Evolutionary conservation across 2,329 filamentous ascomycete species (phyloP), one percentile per base, ranked within the genome.

Genomic region (Fusarium nanum): DNA sequence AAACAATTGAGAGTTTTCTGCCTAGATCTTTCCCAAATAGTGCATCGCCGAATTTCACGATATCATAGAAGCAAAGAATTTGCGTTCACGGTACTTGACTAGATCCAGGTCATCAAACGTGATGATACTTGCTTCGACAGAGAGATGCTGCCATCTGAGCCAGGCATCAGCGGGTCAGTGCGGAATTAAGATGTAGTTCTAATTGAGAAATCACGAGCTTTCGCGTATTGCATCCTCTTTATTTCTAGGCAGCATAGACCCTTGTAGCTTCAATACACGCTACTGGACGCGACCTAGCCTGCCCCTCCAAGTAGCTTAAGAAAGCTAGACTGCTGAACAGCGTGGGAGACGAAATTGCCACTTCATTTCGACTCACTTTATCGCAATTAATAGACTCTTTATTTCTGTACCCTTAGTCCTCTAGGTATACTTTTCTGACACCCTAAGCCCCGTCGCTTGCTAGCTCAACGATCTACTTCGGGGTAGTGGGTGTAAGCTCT

Each of bases 241-340:
- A 32, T 37, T 74, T 74, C 59, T 53, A 76, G 74, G 74, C 74
- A 75, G 73, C 68, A 75, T 41, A 53, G 53, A 50, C 67, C 63
- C 69, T 61, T 64, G 65, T 42, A 56, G 28, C 14, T 50, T 44
- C 22, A 56, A 71, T 30, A 57, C 68, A 64, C 56, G 49, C 58
- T 71, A 46, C 44, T 28, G 46, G 41, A 66, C 68, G 60, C 53
- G 68, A 40, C 58, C 68, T 62, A 66, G 44, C 40, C 55, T 48
- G 32, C 50, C 40, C 48, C n/a, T 25, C 49, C 12, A 32, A 23
- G 48, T 34, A 20, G 11, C 23, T 37, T 20, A 53, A 44, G 41
- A 41, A 53, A 41, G 20, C 23, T 53, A 8, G 34, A 53, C 49
- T 53, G 18, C 22, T 6, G 18, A 12, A 22, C 7, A 18, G 2